Evolutionary conservation across 495 filamentous ascomycete genomes (phyloP), one percentile per base, ranked within the genome.

Genomic region (Podospora appendiculata): DNA sequence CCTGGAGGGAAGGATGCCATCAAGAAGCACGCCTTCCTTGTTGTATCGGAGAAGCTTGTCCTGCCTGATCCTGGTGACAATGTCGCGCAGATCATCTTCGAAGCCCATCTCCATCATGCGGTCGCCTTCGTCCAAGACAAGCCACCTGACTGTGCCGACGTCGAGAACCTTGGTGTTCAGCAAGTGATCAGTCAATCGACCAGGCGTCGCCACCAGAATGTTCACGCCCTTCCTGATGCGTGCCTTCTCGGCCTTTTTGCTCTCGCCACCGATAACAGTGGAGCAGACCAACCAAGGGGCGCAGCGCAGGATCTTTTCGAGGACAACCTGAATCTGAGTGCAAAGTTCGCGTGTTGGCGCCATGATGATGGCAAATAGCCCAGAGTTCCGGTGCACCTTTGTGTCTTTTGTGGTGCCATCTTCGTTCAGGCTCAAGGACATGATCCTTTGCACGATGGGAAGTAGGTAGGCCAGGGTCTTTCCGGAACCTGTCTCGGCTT

Each of bases 71-170:
- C 88, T 90, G 54, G 81, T 71, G 6, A 97, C 80, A 59, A 97
- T 95, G 18, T 76, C 83, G 60, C 86, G 74, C 45, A 84, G 69
- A 52, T 95, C 90, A 45, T 95, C 81, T 70, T 96, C 93, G 58
- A 98, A 97, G 0, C 93, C 93, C 67, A 97, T 76, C 61, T 98
- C 93, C 90, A 96, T 94, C 67, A 98, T 73, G 14, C 94, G 75
- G 75, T 98, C 93, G 32, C 93, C 93, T 66, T 98, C 93, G 60
- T 98, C 93, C 43, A 97, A 75, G 0, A 98, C 83, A 17, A 98
- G 70, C 93, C 93, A 98, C 50, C 92, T 74, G 13, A 96, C 90
- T 33, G 85, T 90, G 58, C 87, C 86, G 17, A 96, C 86, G 57
- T 95, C 85, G 56, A 98, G 71, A 4, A 82, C 88, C 69, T 94